Percentiles rank a stretch among this genome's conserved stretches.
These are phyloP conservation scores for Phlyctochytrium bullatum DNA, from an alignment of 192 early-diverging fungal species.

Conservation along the genomic window DNA sequence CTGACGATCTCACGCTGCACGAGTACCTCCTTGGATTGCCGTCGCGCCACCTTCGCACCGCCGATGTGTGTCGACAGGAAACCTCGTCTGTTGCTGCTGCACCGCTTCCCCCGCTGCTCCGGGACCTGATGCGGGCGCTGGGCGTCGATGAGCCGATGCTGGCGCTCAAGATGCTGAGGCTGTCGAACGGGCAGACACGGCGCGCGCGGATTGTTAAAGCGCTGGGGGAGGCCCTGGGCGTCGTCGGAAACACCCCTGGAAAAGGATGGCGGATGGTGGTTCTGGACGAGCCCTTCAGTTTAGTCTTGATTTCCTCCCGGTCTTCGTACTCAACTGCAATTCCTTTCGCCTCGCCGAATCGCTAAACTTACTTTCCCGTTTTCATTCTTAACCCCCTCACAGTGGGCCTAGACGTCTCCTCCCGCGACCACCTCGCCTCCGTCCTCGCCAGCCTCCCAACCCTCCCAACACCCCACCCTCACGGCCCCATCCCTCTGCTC, in stretches of 20 bases:
- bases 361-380: too few species aligned
- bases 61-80: too few species aligned
- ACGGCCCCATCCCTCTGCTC: slow-evolving; percentile 34
- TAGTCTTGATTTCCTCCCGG: slow-evolving; percentile 18
- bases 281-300: slow-evolving; percentile 59
- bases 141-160: slow-evolving; percentile 16
- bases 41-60: neutral
- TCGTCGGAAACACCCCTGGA: too few species aligned
- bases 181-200: slow-evolving; percentile 49
- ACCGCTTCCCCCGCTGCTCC: slow-evolving; percentile 1
- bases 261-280: too few species aligned
- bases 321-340: neutral
- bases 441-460: slow-evolving; percentile 17
- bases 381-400: too few species aligned
- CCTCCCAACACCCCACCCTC: slow-evolving; percentile 10
- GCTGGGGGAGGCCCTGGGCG: too few species aligned
- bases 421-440: slow-evolving; percentile 36
- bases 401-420: slow-evolving; percentile 55
- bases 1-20: neutral
- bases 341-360: neutral
- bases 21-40: neutral
- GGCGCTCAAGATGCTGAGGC: slow-evolving; percentile 39
- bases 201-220: too few species aligned
- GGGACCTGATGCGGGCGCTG: neutral
- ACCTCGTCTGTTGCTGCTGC: neutral